Base-by-base conservation (phyloP, 768 basidiomycete genomes). In the Lactarius pseudohatsudake region DNA sequence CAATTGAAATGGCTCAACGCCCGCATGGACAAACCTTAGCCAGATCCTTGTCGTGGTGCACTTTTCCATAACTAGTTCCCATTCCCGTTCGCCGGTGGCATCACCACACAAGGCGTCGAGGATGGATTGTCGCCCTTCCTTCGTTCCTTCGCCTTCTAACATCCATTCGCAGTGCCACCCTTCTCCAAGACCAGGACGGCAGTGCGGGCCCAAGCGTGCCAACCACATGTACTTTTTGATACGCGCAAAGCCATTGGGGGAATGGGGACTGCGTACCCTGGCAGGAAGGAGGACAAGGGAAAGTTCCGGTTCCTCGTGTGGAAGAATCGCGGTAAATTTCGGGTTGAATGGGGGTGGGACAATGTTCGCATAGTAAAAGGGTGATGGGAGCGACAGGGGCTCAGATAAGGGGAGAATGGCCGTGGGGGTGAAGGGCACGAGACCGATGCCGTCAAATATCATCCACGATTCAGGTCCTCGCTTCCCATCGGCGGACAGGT, bases 141-240 rank as follows among this genome's bases (percentile, higher is more conserved):
- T 79, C 20, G 90, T 92, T 1, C 90, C 91, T 62, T 90, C 89
- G 1, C 85, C 86, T 75, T 92, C 89, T n/a, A 92, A 78, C 16
- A 90, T 78, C 90, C 91, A 92, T 69, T 92, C 88, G 10, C 88
- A 88, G 38, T 81, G 78, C 87, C 91, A 90, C 6, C 86, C 87
- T n/a, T 84, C 82, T 15, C 88, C 86, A 28, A 88, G 77, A 38
- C 76, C 81, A 22, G 76, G 76, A 40, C 68, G 67, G 69, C 70
- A 40, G 67, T 71, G 64, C 57, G 73, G 50, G 62, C 65, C 77
- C 18, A 86, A 76, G 41, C 80, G 77, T 40, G 86, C 89, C 6
- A 86, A 80, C 91, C 91, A 93, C 66, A 82, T 81, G 71, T 84
- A 85, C 71, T 82, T 85, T 70, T 81, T 84, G 62, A 84, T 89